Evolutionary conservation across 768 basidiomycete genomes (phyloP), one percentile per base, ranked within the genome.

Genomic region (Amanita rubescens): DNA sequence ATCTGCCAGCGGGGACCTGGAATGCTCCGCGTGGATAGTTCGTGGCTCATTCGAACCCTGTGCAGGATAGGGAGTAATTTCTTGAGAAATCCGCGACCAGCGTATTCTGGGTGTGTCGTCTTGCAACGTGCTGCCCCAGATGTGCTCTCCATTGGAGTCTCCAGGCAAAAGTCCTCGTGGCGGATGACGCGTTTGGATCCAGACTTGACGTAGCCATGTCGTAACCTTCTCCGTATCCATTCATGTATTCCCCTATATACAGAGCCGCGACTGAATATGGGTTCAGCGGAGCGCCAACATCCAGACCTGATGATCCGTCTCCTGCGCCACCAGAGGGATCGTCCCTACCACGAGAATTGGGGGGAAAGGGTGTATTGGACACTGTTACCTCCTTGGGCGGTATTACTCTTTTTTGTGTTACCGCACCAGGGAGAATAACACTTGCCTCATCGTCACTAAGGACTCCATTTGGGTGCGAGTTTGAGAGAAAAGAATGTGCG

Each of bases 191-290:
- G 37, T 53, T 46, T n/a, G 30, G 43, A 19, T 53, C 34, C 20
- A 43, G 25, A 12, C 32, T 41, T 14, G 20, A 27, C 15, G 44
- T 22, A 9, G 38, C 58, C 27, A 49, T 17, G 1, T 55, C 55
- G 55, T 62, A 65, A 1, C 62, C 68, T 25, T 63, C 64, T 17
- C 56, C 54, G 43, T 57, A 66, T 24, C 67, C 68, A 11, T 56
- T 59, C 1, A 60, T 57, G 53, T 63, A 67, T 44, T 66, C 64
- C 1, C 57, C 55, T 9, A 66, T 27, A 43, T 64, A 62, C 4
- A 57, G 57, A 11, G 58, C 61, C 8, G 59, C 61, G 15, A 66
- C 43, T 15, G 58, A 49, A 54, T 63, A 67, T 14, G 67, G 60
- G 24, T 65, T 63, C n/a, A 50, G n/a, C 11, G 49, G 17, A 27